Base-by-base conservation (phyloP, 495 filamentous ascomycete genomes). In the Daldinia childiae region DNA sequence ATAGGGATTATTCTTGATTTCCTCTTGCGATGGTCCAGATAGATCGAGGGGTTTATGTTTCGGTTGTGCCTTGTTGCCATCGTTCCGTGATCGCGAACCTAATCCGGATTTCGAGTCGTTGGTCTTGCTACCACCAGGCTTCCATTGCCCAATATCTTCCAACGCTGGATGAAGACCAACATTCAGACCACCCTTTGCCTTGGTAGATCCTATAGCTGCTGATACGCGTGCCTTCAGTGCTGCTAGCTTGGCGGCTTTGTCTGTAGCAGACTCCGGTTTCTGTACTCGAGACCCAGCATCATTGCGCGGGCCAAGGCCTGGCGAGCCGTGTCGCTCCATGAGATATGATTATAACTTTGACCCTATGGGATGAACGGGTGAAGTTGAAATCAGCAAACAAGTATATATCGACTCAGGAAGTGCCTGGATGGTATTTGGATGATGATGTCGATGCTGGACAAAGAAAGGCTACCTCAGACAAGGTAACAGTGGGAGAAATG, bases 101-200 rank as follows among this genome's bases (percentile, higher is more conserved):
- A 58, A 76, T 6, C 71, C 45, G 2, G 79, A 51, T 51, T 76
- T 79, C 51, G 78, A 76, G 12, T 76, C 71, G 7, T 66, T 55
- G 26, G 71, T 34, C 57, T 73, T 77, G 12, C 64, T 66, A 32
- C 66, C 66, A 2, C 82, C 80, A 6, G 91, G 86, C 61, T 88
- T 90, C 63, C 85, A 87, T 61, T 90, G 85, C 19, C 85, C 85
- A 26, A 88, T 82, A 75, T 97, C 94, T 51, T 91, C 90, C 58
- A 98, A 86, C 29, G 92, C 92, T 19, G 95, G 95, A 76, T 98
- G 95, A 58, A 98, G 87, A 57, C 93, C 93, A 21, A 95, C 92
- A 74, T 94, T 94, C 32, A 98, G 81, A 29, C 95, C 95, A 67
- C 95, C 92, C 78, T 83, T 81, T 68, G 86, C 81, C 77, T 87